Evolutionary conservation across 1,139 yeast species (phyloP).

Genomic region (Saccharomyces hybrid): DNA sequence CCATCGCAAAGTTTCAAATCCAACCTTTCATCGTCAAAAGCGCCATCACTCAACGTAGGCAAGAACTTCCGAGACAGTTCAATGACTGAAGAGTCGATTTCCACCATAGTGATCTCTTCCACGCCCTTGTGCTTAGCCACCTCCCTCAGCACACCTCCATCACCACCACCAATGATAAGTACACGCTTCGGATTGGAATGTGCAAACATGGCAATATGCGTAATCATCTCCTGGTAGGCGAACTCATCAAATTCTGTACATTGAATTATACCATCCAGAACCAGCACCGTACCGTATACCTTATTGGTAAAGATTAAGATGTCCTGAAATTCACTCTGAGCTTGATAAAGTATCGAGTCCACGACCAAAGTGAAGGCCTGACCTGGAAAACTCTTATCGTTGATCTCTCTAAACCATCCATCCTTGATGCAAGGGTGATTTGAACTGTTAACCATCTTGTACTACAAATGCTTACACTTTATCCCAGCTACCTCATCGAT

Average conservation of each 20-base stretch:
- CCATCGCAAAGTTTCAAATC: slow-evolving; percentile 80
- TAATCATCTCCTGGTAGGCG: slow-evolving; percentile 90
- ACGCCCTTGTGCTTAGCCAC: slow-evolving; percentile 73
- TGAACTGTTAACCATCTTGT: not conserved
- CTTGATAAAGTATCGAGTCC: slow-evolving; percentile 66
- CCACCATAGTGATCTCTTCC: slow-evolving; percentile 71
- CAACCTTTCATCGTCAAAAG: slow-evolving; percentile 64
- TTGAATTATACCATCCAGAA: slow-evolving; percentile 83
- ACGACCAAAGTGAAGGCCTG: slow-evolving; percentile 87
- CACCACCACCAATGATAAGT: slow-evolving; percentile 91
- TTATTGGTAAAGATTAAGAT: slow-evolving; percentile 79
- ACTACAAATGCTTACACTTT: not conserved
- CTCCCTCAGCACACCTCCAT: slow-evolving; percentile 91
- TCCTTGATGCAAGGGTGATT: slow-evolving; percentile 35
- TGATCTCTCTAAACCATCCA: slow-evolving; percentile 90
- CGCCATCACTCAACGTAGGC: slow-evolving; percentile 65
- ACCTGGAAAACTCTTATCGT: slow-evolving; percentile 90
- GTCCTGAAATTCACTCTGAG: slow-evolving; percentile 78
- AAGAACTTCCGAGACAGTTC: slow-evolving; percentile 64
- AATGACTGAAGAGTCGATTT: slow-evolving; percentile 84
- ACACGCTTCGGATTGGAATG: slow-evolving; percentile 85
- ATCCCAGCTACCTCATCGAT: not conserved
- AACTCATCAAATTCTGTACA: slow-evolving; percentile 92
- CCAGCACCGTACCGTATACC: slow-evolving; percentile 83
- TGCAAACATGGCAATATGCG: slow-evolving; percentile 79